Percentiles rank a stretch among this genome's conserved stretches.
Conservation (phyloP, 305 asterid genomes). For the Salvia sclarea region DNA sequence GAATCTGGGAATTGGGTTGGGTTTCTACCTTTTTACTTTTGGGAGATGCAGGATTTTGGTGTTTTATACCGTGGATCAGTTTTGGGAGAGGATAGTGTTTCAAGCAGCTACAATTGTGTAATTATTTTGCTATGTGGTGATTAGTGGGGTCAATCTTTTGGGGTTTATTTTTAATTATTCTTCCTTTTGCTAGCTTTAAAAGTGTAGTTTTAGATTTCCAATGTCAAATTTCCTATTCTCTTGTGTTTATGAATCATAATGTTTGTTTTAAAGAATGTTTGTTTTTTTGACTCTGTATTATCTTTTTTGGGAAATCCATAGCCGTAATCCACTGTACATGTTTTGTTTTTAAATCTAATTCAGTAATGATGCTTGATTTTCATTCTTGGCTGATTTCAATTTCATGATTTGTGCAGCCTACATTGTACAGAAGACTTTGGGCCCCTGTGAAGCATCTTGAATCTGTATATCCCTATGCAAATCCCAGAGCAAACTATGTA, state of each 20-base stretch:
- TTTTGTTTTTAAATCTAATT: constrained; percentile 8
- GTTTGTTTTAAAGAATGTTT: constrained; percentile 25
- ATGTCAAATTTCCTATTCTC: constrained; percentile 29
- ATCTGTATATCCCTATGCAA: constrained; percentile 74
- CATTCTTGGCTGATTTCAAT: constrained; percentile 14
- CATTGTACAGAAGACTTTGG: constrained; percentile 77
- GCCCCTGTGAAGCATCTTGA: constrained; percentile 79
- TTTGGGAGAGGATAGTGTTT: constrained; percentile 14
- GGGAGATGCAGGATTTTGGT: constrained; percentile 6
- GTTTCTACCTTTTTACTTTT: constrained; percentile 5
- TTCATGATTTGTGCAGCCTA: constrained; percentile 54
- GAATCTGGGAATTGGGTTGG: constrained; percentile 30
- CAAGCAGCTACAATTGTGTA: constrained; percentile 14
- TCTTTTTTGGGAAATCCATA: constrained; percentile 14
- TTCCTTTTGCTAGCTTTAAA: constrained; percentile 40
- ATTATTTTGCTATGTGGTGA: constrained; percentile 37
- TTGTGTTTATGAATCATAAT: constrained; percentile 34
- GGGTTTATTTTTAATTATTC: constrained; percentile 28
- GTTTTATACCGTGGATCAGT: constrained; percentile 22
- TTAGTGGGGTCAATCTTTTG: constrained; percentile 53
- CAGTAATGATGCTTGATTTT: constrained; percentile 13
- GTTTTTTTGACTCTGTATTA: constrained; percentile 8
- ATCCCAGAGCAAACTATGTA: constrained; percentile 77
- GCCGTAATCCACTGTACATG: constrained; percentile 18
- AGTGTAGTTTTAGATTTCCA: constrained; percentile 36